Base-by-base conservation (phyloP, 2,329 filamentous ascomycete species). In the Colletotrichum incanum region DNA sequence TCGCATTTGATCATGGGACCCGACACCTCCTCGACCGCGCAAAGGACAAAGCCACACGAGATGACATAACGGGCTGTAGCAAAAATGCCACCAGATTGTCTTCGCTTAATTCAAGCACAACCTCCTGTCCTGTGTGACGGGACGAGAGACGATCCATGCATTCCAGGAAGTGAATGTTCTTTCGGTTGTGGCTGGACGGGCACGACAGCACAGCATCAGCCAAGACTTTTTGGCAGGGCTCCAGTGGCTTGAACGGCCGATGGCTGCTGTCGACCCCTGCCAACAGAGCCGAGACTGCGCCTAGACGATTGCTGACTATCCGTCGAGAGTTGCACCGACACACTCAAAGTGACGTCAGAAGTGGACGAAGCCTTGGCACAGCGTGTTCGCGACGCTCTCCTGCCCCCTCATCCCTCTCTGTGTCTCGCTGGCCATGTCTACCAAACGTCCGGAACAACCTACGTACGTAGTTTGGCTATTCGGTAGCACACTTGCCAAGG, bases 221-320 rank as follows among this genome's bases (percentile, higher is more conserved):
- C 68, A 71, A 71, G 68, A 55, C 34, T 45, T 63, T 68, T 68
- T 63, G 12, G 68, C 58, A 49, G 68, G 58, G 56, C 65, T n/a
- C 5, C n/a, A 71, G 43, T 68, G 64, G 64, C 68, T 71, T 58
- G 11, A 23, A 16, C 0, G 1, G 2, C 37, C 3, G 55, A 55
- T 31, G 20, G 31, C n/a, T 20, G 11, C n/a, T 39, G 37, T 34
- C 20, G 14, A 20, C 16, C 56, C 55, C 23, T 37, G 63, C 16
- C 28, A 41, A 16, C 47, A 39, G 34, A 20, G 45, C 8, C 4
- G 28, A 61, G 47, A 18, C 45, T 5, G 37, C 26, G 47, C 39
- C 18, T 31, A 31, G 28, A 5, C 28, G 28, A 31, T 5, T 5
- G 31, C 2, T 49, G 31, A 20, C n/a, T 41, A 55, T 12, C 39